Evolutionary conservation across 176 grass and related monocot species (phyloP), one percentile per base, ranked within the genome.

Genomic region (Areca catechu): DNA sequence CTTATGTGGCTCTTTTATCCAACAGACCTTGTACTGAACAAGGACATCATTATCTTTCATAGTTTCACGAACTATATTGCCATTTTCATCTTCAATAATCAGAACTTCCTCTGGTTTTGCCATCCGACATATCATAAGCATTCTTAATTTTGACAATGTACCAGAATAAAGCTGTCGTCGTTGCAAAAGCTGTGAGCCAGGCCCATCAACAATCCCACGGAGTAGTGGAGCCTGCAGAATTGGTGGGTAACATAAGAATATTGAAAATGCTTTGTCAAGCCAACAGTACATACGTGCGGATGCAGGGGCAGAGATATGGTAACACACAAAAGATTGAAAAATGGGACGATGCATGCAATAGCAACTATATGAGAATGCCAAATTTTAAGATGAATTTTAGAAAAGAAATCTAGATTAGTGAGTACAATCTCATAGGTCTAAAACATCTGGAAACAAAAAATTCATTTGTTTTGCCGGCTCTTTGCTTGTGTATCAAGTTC

Each of bases 31-130:
- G 69, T 98, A 98, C 56, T 98, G 94, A 61, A 98, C 88, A 67
- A 98, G 94, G 68, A 98, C 89, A 60, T 98, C 94, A 30, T 88
- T 86, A 30, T 98, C 94, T 74, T 98, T 98, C 94, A 98, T 83
- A 63, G 94, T 98, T 79, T 98, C 94, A 23, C 94, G 88, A 51
- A 98, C 94, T 69, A 98, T 98, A 66, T 98, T 98, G 20, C 94
- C 94, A 68, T 98, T 98, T 73, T 98, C 94, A 55, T 98, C 94
- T 70, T 98, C 94, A 68, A 89, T 88, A 52, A 98, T 98, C 70
- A 98, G 64, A 57, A 98, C 88, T 74, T 98, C 94, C 75, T 98
- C 94, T 20, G 94, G 94, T 34, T 98, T 98, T 61, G 94, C 94
- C 94, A 98, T 98, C 23, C 88, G 80, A 65, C 88, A 93, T 66